Percentiles rank a stretch among this genome's conserved stretches.
These are phyloP conservation scores for Trifolium pratense DNA, from an alignment of 306 rosid genomes.

Conservation along the genomic window DNA sequence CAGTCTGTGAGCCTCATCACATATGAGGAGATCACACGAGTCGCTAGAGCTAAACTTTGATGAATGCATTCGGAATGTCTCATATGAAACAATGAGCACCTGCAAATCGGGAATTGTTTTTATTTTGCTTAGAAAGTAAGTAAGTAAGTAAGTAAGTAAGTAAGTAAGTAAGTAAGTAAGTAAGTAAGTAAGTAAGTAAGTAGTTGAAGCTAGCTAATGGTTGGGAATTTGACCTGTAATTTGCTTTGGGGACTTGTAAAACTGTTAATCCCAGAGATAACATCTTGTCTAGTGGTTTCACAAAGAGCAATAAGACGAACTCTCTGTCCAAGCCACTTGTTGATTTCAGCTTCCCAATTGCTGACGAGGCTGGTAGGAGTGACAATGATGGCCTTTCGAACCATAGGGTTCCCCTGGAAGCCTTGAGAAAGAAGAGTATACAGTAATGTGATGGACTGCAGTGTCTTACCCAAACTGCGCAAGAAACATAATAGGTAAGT, in stretches of 20 bases:
- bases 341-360: constrained; percentile 97
- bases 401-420: constrained; percentile 82
- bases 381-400: constrained; percentile 84
- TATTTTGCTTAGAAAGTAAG: not conserved
- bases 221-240: constrained; percentile 57
- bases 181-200: not conserved
- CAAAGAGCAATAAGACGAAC: constrained; percentile 76
- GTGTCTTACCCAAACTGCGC: constrained; percentile 91
- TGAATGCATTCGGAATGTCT: constrained; percentile 94
- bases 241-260: constrained; percentile 68
- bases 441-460: constrained; percentile 92
- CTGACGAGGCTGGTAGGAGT: constrained; percentile 99
- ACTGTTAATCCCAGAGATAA: constrained; percentile 73
- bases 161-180: too few relatives aligned
- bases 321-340: constrained; percentile 92
- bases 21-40: constrained; percentile 90
- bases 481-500: not conserved
- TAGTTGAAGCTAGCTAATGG: constrained; percentile 30
- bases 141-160: too few relatives aligned
- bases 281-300: constrained; percentile 90
- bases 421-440: constrained; percentile 94
- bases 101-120: constrained; percentile 41
- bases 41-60: constrained; percentile 69
- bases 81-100: constrained; percentile 92
- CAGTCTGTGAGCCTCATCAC: constrained; percentile 98